A percentile compares a stretch with the other conserved stretches of the same genome.
Conservation (phyloP, 2,329 filamentous ascomycete species). For the Arthrobotrys megalospora region DNA sequence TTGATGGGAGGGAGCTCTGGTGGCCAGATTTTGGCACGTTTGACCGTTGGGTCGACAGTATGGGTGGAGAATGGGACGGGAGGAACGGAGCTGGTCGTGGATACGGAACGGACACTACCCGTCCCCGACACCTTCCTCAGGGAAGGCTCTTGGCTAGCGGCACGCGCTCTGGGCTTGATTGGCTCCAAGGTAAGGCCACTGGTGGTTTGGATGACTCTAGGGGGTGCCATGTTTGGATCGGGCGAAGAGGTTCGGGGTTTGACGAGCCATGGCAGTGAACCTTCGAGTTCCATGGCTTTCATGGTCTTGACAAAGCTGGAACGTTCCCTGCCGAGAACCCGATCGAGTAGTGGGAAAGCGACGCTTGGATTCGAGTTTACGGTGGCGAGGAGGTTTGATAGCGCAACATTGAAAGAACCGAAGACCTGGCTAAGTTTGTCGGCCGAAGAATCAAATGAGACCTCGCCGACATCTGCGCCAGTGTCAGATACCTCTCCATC, state of each 20-base stretch:
- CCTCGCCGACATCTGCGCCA: slow-evolving; percentile 58
- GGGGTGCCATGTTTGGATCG: slow-evolving; percentile 11
- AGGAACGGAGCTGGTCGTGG: slow-evolving; percentile 41
- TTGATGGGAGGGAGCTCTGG: slow-evolving; percentile 63
- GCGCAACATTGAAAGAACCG: slow-evolving; percentile 61
- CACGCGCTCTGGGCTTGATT: slow-evolving; percentile 29
- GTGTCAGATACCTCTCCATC: slow-evolving; percentile 60
- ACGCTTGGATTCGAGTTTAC: slow-evolving; percentile 32
- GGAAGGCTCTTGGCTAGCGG: slow-evolving; percentile 10
- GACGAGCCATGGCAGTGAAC: slow-evolving; percentile 62
- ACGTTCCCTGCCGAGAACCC: slow-evolving; percentile 61
- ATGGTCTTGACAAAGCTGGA: slow-evolving; percentile 66
- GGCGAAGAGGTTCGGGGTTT: slow-evolving; percentile 18
- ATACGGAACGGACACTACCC: slow-evolving; percentile 48
- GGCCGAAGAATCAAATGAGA: slow-evolving; percentile 31
- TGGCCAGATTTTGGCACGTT: slow-evolving; percentile 62
- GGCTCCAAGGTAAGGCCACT: slow-evolving; percentile 38
- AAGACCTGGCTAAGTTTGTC: slow-evolving; percentile 58
- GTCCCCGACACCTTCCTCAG: slow-evolving; percentile 48
- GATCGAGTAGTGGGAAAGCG: slow-evolving; percentile 50
- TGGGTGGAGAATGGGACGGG: slow-evolving; percentile 54
- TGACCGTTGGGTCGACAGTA: slow-evolving; percentile 39
- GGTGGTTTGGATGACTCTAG: slow-evolving; percentile 48
- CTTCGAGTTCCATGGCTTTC: slow-evolving; percentile 71
- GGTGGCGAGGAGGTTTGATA: slow-evolving; percentile 61